Percentiles rank a stretch among this genome's conserved stretches.
Evolutionary conservation across 2,329 filamentous ascomycete genomes (phyloP).

Genomic region (Aureobasidium uvarum): DNA sequence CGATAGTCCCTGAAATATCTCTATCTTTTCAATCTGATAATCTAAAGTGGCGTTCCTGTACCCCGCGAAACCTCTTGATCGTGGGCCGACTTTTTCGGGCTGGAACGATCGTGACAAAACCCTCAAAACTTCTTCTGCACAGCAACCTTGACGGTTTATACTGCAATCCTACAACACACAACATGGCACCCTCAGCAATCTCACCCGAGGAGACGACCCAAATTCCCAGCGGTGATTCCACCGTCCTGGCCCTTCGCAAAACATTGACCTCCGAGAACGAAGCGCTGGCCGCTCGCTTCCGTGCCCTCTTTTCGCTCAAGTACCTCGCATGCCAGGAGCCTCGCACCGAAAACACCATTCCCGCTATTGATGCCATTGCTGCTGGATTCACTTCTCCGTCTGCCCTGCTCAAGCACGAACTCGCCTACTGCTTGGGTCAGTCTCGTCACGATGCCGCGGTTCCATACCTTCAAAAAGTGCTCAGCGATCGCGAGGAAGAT

Average conservation of each 20-base stretch:
- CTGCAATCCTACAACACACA: background rate
- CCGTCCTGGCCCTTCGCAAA: constrained; percentile 65
- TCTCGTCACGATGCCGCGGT: constrained; percentile 74
- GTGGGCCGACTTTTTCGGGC: constrained; percentile 21
- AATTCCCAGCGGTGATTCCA: constrained; percentile 39
- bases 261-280: constrained; percentile 77
- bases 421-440: constrained; percentile 96
- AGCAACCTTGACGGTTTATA: background rate
- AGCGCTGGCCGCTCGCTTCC: constrained; percentile 84
- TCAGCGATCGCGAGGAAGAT: constrained; percentile 79
- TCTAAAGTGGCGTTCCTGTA: constrained; percentile 22
- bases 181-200: constrained; percentile 32
- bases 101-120: background rate
- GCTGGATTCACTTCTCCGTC: constrained; percentile 82
- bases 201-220: constrained; percentile 7
- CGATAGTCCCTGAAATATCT: background rate
- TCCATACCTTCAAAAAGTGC: constrained; percentile 67
- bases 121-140: constrained; percentile 16
- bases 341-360: constrained; percentile 56
- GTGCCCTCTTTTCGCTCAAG: constrained; percentile 96
- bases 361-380: constrained; percentile 76
- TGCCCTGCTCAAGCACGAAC: constrained; percentile 89
- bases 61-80: constrained; percentile 15
- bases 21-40: constrained; percentile 24
- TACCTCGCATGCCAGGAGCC: constrained; percentile 73